Conservation (phyloP, 257 asterid genomes). For the Solanum acaule region DNA sequence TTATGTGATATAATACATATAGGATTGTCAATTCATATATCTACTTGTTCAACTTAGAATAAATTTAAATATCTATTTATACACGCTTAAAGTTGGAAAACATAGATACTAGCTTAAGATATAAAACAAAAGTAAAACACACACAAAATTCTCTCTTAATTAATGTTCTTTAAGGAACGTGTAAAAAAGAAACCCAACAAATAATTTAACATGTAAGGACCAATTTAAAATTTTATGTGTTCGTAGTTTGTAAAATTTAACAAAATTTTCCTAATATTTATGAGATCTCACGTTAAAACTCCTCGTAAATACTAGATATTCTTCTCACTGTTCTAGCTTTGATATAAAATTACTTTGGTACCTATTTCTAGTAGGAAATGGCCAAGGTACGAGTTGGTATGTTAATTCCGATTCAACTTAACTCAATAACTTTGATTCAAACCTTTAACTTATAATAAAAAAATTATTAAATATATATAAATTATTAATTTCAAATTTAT, state of each 20-base stretch:
- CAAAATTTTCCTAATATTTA: not conserved
- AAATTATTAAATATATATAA: not conserved
- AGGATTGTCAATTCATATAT: not conserved
- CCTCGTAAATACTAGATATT: not conserved
- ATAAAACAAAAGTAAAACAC: not conserved
- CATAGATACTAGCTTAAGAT: no score
- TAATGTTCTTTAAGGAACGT: no score
- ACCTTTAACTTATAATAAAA: fast-evolving
- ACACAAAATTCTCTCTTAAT: not conserved
- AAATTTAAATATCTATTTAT: no score
- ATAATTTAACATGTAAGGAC: not conserved
- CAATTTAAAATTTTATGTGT: not conserved
- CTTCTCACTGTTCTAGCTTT: not conserved
- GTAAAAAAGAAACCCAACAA: not conserved
- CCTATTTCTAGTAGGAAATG: not conserved
- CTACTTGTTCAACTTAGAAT: no score
- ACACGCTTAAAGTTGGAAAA: not conserved
- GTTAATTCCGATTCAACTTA: not conserved
- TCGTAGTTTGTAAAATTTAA: not conserved
- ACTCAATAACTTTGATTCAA: not conserved
- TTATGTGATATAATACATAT: no score
- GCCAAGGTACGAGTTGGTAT: not conserved
- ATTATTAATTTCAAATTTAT: not conserved
- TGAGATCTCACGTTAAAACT: not conserved
- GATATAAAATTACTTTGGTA: not conserved